Percentiles rank a stretch among this genome's conserved stretches.
Evolutionary conservation across 1,139 yeast species (phyloP).

Genomic region (Sugiyamaella xylanicola): DNA sequence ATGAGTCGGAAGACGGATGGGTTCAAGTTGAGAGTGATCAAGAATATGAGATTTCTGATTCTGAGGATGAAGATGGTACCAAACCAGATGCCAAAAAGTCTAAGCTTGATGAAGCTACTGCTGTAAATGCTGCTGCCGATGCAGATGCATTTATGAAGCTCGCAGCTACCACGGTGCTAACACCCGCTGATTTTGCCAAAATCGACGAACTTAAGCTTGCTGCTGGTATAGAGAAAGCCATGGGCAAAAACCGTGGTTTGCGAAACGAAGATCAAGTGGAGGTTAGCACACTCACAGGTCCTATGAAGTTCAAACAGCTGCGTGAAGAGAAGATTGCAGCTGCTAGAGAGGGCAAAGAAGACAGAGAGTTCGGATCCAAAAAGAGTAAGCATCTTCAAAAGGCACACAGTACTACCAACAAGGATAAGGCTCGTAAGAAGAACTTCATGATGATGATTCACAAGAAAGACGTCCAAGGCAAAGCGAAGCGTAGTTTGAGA

Average conservation of each 20-base stretch:
- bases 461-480: constrained; percentile 91
- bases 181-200: constrained; percentile 97
- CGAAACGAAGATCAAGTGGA: constrained; percentile 83
- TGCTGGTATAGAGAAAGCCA: constrained; percentile 78
- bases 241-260: constrained; percentile 54
- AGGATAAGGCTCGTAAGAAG: constrained; percentile 97
- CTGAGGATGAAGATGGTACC: constrained; percentile 50
- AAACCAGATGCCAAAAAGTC: constrained; percentile 37
- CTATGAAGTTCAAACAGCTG: constrained; percentile 77
- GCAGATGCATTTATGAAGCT: constrained; percentile 46
- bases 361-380: constrained; percentile 85
- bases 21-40: constrained; percentile 57
- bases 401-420: constrained; percentile 88
- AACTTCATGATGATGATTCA: constrained; percentile 98
- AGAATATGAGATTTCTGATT: constrained; percentile 51
- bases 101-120: constrained; percentile 28
- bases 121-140: constrained; percentile 41
- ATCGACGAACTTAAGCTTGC: constrained; percentile 80
- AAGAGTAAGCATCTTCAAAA: constrained; percentile 64
- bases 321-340: constrained; percentile 89
- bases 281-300: constrained; percentile 76
- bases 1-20: constrained; percentile 54
- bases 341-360: constrained; percentile 90
- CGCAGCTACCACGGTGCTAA: constrained; percentile 74
- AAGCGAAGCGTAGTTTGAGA: constrained; percentile 82